phyloP scores from a whole-genome alignment of 441 rosid species.

The Euphorbia schlechtendalii region DNA sequence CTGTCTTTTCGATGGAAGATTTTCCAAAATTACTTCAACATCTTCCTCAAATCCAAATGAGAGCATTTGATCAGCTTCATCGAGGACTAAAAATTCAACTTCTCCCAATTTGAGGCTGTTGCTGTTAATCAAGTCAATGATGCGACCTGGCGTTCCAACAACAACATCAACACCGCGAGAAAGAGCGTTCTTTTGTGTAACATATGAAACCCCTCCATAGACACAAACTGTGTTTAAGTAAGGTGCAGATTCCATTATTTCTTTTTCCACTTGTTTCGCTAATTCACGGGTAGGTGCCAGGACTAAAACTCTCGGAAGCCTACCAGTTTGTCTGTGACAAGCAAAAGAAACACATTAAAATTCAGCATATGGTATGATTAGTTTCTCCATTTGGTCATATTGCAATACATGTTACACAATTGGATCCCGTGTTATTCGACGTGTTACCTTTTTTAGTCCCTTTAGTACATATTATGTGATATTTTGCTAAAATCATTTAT shows the following conservation, averaged over 20 bases:
- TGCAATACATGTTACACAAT: too few relatives aligned
- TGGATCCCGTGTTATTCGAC: too few relatives aligned
- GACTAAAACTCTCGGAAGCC: conserved; percentile 70
- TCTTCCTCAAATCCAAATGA: conserved; percentile 98
- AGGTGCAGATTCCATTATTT: conserved; percentile 86
- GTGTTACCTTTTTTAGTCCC: too few relatives aligned
- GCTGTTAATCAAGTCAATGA: conserved; percentile 76
- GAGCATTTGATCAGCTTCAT: conserved; percentile 99
- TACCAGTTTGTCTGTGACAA: conserved; percentile 47
- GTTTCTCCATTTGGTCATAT: too few relatives aligned
- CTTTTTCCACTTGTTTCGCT: conserved; percentile 96
- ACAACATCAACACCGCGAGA: conserved; percentile 95
- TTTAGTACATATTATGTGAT: too few relatives aligned
- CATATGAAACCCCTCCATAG: conserved; percentile 93
- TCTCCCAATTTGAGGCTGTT: conserved; percentile 77
- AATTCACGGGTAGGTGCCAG: conserved; percentile 88
- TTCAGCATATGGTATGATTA: too few relatives aligned
- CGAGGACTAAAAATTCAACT: conserved; percentile 86
- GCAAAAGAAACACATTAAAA: conserved; percentile 14
- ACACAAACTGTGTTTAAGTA: conserved; percentile 80
- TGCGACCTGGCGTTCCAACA: conserved; percentile 98
- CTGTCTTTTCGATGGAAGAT: conserved; percentile 75
- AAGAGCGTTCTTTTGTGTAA: conserved; percentile 69
- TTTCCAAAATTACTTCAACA: conserved; percentile 86
- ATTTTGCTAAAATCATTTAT: too few relatives aligned